Evolutionary conservation across 495 filamentous ascomycete species (phyloP).

Genomic region (Amniculicola lignicola): DNA sequence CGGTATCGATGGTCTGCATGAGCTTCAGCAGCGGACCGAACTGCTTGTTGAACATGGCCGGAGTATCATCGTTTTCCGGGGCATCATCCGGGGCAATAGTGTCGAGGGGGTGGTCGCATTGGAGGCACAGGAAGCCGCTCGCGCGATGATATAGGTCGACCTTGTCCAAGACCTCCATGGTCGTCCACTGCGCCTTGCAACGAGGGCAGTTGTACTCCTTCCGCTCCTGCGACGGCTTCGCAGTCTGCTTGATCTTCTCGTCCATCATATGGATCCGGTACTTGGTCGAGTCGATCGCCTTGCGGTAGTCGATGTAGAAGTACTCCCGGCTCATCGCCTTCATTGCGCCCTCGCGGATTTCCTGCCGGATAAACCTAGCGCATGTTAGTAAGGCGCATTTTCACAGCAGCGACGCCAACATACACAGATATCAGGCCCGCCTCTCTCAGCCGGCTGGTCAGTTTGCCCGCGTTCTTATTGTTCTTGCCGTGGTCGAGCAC

Average conservation of each 20-base stretch:
- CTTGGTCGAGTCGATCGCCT: conserved; percentile 93
- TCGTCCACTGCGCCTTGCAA: conserved; percentile 77
- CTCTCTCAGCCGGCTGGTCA: conserved; percentile 77
- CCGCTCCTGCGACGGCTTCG: conserved; percentile 72
- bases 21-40: conserved; percentile 79
- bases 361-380: conserved; percentile 54
- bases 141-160: conserved; percentile 47
- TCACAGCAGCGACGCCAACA: conserved; percentile 33
- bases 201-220: conserved; percentile 86
- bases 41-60: conserved; percentile 81
- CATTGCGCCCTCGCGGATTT: conserved; percentile 68
- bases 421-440: conserved; percentile 83
- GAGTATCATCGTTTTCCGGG: conserved; percentile 66
- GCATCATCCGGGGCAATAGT: conserved; percentile 53
- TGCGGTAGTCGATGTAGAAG: conserved; percentile 94
- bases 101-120: conserved; percentile 68
- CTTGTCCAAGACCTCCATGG: conserved; percentile 78
- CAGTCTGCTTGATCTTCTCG: conserved; percentile 75
- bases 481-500: conserved; percentile 71
- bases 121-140: conserved; percentile 77
- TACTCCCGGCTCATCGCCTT: conserved; percentile 82
- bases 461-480: conserved; percentile 81
- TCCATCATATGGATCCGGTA: conserved; percentile 83
- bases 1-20: conserved; percentile 78
- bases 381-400: background rate